These are phyloP conservation scores for Agaricales sp. DNA, from an alignment of 1,284 basidiomycete genomes.

Conservation along the genomic window DNA sequence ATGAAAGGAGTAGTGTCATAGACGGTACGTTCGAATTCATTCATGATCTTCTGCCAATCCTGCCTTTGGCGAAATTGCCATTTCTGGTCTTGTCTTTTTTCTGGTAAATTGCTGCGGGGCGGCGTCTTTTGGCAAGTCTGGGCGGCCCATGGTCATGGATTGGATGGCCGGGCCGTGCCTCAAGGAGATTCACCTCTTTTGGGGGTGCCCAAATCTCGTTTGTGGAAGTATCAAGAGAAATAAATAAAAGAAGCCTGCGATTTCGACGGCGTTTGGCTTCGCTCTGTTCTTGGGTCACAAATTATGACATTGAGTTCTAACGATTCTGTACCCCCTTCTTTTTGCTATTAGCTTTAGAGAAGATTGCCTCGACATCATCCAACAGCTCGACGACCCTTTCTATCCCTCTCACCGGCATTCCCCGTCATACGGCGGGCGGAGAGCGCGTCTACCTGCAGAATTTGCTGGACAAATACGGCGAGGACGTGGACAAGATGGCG, in stretches of 20 bases:
- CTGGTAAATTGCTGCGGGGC: neutral
- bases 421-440: constrained; percentile 59
- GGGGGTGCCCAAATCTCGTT: too few species aligned
- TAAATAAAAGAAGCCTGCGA: neutral
- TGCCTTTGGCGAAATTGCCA: too few species aligned
- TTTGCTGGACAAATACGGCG: constrained; percentile 65
- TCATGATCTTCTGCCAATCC: neutral
- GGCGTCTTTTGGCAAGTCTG: too few species aligned
- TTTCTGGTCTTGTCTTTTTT: neutral
- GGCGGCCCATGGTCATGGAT: too few species aligned
- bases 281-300: neutral
- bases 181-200: too few species aligned
- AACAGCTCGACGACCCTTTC: constrained; percentile 23
- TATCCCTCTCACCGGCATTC: constrained; percentile 29
- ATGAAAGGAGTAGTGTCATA: constrained; percentile 16
- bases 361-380: constrained; percentile 20
- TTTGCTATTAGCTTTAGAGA: constrained; percentile 23
- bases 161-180: too few species aligned
- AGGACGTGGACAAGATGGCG: constrained; percentile 71
- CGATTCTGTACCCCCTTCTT: too few species aligned
- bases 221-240: too few species aligned
- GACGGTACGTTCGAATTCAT: constrained; percentile 22
- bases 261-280: neutral
- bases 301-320: neutral
- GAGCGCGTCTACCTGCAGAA: constrained; percentile 62